Evolutionary conservation across 1,284 basidiomycete species (phyloP), one percentile per base, ranked within the genome.

Genomic region (Vanrija humicola): DNA sequence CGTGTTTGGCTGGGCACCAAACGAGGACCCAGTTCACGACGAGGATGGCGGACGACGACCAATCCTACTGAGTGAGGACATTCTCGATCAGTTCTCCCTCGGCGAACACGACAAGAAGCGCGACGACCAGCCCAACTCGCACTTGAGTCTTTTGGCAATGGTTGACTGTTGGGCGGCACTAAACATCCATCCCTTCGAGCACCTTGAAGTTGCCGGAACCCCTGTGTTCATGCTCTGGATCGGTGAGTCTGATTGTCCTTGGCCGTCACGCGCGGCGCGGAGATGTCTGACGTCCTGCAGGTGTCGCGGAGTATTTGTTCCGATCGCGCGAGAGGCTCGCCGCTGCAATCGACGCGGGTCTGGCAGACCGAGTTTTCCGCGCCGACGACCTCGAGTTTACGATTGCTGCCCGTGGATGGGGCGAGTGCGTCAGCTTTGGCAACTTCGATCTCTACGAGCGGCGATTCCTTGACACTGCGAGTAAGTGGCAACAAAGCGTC

Each of bases 141-240:
- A 98, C 75, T 84, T 98, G 51, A 88, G 91, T 9, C 81, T 98
- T n/a, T 83, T 98, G 44, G 93, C 94, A 16, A 98, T 98, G 89
- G 96, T 98, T 34, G 96, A 98, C 76, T 96, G 91, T 71, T 98
- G 95, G 96, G 87, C 90, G 10, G 82, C 84, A 46, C 84, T 98
- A 52, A 80, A 80, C 5, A 93, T 98, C 71, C 84, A 90, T 55
- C 96, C 95, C 0, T 97, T 91, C 72, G 85, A 85, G 42, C 93
- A 98, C 78, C 85, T 98, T 57, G 84, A 89, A 25, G 84, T 98
- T 43, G 95, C 95, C 0, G 95, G 94, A 6, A 98, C 95, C 3
- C 95, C 96, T 0, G 84, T 98, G 49, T 98, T 98, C 78, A 85
- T 93, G 49, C 82, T 98, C 63, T 98, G 96, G 89, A 89, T 98